Conservation (phyloP, 441 rosid species). For the Biscutella laevigata region DNA sequence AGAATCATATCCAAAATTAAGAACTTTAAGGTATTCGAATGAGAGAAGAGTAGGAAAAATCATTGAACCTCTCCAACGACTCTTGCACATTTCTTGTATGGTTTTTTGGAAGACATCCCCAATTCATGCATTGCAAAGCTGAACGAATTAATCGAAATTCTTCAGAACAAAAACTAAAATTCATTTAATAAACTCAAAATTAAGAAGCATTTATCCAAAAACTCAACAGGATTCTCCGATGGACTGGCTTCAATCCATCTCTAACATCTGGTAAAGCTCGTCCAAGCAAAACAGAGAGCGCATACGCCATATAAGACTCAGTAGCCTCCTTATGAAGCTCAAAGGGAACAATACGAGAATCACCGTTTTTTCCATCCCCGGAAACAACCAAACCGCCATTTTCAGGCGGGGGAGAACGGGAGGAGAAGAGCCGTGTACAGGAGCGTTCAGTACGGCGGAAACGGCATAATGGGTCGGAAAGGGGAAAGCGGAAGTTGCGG, state of each 20-base stretch:
- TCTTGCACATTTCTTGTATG: conserved; percentile 95
- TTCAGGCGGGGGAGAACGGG: conserved; percentile 13
- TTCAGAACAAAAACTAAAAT: background rate
- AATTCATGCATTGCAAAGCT: conserved; percentile 93
- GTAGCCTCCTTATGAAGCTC: conserved; percentile 93
- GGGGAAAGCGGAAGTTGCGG: conserved; percentile 19
- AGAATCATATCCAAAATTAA: background rate
- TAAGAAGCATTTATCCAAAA: background rate
- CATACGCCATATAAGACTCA: conserved; percentile 78
- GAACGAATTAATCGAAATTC: conserved; percentile 17
- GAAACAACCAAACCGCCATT: conserved; percentile 37
- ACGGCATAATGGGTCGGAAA: conserved; percentile 16
- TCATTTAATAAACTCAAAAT: background rate
- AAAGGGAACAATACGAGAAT: conserved; percentile 43
- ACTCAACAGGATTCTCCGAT: conserved; percentile 75
- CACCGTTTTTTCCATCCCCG: no score
- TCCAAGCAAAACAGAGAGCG: conserved; percentile 87
- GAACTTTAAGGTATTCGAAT: background rate
- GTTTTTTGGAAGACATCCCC: conserved; percentile 81
- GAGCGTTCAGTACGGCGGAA: conserved; percentile 26
- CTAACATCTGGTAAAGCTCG: conserved; percentile 88
- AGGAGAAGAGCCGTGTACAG: conserved; percentile 33
- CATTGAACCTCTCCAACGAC: conserved; percentile 88
- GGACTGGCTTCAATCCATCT: conserved; percentile 91
- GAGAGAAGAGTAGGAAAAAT: background rate